Base-by-base conservation (phyloP, 2,329 filamentous ascomycete genomes). In the Sporothrix variecibatus region DNA sequence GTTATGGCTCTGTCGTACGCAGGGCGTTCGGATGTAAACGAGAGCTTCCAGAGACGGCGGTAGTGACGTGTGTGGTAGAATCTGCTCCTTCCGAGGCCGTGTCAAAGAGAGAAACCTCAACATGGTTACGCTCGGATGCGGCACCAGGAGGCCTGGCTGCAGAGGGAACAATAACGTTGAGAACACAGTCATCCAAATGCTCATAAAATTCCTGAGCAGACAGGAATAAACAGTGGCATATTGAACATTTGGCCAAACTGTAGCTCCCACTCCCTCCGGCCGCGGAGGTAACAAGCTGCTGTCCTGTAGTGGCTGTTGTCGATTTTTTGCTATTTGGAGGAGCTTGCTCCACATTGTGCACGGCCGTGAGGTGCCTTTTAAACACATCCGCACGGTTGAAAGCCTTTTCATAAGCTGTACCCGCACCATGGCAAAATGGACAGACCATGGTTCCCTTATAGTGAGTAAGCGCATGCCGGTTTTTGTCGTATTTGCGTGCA, bases 361-460 rank as follows among this genome's bases (percentile, higher is more conserved):
- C 93, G 0, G 94, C 93, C 15, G 94, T 97, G 71, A 99, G 86
- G 82, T 99, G 96, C 70, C 95, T 88, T 86, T 98, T 98, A 87
- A 98, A 98, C 56, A 98, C 95, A 80, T 99, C 96, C 51, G 95
- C 95, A 71, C 96, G 90, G 84, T 97, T 98, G 83, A 99, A 98
- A 77, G 93, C 94, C 86, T 98, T 98, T 82, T 98, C 95, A 6
- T 92, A 93, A 1, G 94, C 89, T 2, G 94, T 95, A 6, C 95
- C 94, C 26, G 92, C 92, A 3, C 94, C 94, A 0, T 95, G 94
- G 78, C 96, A 98, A 83, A 98, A 98, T 5, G 95, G 95, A 79
- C 96, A 99, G 8, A 97, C 93, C 94, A 98, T 98, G 17, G 94
- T 98, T 9, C 95, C 95, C 82, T 97, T 97, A 86, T 98, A 99